Percentiles rank a stretch among this genome's conserved stretches.
These are phyloP conservation scores for Mrakia hoshinonis DNA, from an alignment of 768 basidiomycete genomes.

Conservation along the genomic window DNA sequence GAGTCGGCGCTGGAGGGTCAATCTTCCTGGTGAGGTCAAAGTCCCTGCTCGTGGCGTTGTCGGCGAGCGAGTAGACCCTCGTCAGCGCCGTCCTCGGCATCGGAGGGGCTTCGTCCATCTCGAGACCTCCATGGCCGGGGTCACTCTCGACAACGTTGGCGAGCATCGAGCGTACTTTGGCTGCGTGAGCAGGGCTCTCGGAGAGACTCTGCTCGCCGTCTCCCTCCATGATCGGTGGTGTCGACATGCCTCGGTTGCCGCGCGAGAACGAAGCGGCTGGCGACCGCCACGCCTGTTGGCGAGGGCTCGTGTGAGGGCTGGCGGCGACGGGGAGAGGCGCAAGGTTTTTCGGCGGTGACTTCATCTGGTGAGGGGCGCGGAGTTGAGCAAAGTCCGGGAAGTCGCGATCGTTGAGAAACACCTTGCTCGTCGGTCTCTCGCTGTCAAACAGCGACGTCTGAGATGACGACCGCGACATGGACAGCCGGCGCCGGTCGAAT, in stretches of 20 bases:
- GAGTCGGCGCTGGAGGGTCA: not conserved
- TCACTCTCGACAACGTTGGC: not conserved
- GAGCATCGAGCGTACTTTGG: not conserved
- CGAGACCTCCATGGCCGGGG: not conserved
- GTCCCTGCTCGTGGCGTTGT: too few species aligned
- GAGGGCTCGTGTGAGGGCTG: not conserved
- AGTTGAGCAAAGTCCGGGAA: not conserved
- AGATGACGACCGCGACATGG: not conserved
- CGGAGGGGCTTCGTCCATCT: not conserved
- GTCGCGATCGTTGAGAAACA: not conserved
- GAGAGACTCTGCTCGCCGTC: not conserved
- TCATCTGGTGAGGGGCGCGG: not conserved
- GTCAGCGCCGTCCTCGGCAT: not conserved
- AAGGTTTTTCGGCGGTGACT: not conserved
- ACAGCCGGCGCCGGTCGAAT: not conserved
- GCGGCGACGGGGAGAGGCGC: not conserved
- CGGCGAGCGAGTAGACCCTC: not conserved
- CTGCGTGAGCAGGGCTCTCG: not conserved
- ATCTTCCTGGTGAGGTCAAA: not conserved
- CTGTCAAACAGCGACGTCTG: not conserved
- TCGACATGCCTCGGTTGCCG: conserved; percentile 5
- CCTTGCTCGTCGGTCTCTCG: conserved; percentile 1
- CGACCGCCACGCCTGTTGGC: not conserved
- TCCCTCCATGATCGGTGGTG: conserved; percentile 13
- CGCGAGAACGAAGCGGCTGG: not conserved